Conservation (phyloP, 139 green algal species). For the Chlamydomonas sp. region DNA sequence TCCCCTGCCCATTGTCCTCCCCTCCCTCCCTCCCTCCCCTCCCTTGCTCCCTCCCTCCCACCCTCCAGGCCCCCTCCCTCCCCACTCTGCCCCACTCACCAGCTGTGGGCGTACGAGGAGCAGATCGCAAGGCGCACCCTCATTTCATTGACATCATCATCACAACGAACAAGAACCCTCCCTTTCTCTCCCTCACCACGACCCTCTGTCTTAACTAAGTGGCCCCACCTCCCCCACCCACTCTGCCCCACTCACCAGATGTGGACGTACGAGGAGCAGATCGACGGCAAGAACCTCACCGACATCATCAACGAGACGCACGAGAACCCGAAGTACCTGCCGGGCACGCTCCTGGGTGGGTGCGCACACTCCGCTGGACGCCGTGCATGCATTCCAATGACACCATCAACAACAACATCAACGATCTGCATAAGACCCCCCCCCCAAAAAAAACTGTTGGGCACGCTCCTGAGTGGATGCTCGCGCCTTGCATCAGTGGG, state of each 20-base stretch:
- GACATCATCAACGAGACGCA: conserved; percentile 61
- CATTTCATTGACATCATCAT: conserved; percentile 16
- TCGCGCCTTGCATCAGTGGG: neutral
- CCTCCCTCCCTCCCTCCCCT: too few relatives aligned
- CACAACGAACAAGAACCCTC: too few relatives aligned
- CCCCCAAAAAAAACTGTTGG: too few relatives aligned
- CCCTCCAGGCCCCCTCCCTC: neutral
- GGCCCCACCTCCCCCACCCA: neutral
- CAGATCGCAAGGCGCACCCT: conserved; percentile 35
- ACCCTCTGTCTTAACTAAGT: conserved; percentile 3
- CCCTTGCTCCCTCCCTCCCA: too few relatives aligned
- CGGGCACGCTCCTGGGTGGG: neutral
- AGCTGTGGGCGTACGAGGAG: conserved; percentile 49
- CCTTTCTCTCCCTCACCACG: neutral
- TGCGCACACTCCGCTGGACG: too few relatives aligned
- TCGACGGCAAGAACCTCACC: conserved; percentile 42
- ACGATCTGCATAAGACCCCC: too few relatives aligned
- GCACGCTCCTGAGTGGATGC: neutral
- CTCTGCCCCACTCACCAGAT: conserved; percentile 49
- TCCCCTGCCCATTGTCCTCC: too few relatives aligned
- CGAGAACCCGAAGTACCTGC: conserved; percentile 58
- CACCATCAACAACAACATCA: too few relatives aligned
- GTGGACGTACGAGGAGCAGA: conserved; percentile 43
- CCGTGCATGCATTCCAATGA: too few relatives aligned
- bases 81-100: conserved; percentile 43